A percentile compares a stretch with the other conserved stretches of the same genome.
These are phyloP conservation scores for Trichoderma orchidacearum DNA, from an alignment of 495 filamentous ascomycete species.

Conservation along the genomic window DNA sequence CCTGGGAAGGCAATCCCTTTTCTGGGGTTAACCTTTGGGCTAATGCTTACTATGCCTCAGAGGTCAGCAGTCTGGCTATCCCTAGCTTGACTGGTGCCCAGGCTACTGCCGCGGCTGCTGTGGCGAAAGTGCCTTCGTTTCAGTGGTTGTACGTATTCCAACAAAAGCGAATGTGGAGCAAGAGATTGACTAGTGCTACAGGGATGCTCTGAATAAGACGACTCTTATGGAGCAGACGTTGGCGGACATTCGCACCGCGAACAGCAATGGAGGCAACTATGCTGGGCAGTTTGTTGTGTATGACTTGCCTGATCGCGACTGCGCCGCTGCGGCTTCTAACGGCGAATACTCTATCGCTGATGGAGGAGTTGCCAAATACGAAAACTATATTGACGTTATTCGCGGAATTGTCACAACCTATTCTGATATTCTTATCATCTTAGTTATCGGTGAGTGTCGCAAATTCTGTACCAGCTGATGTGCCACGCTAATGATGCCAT, in stretches of 20 bases:
- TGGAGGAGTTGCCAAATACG: conserved; percentile 50
- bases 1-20: conserved; percentile 28
- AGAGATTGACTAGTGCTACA: conserved; percentile 2
- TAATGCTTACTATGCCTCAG: conserved; percentile 36
- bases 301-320: conserved; percentile 67
- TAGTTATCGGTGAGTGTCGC: conserved; percentile 27
- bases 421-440: conserved; percentile 37
- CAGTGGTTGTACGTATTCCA: conserved; percentile 36
- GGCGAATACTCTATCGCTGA: conserved; percentile 47
- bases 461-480: neutral
- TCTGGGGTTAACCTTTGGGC: conserved; percentile 30
- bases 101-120: conserved; percentile 26
- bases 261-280: conserved; percentile 29
- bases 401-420: conserved; percentile 38
- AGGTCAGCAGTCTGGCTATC: conserved; percentile 28
- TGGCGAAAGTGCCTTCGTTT: conserved; percentile 42
- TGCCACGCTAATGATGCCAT: neutral
- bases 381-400: conserved; percentile 60
- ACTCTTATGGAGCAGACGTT: conserved; percentile 32
- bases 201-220: conserved; percentile 34
- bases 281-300: conserved; percentile 45
- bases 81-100: conserved; percentile 26
- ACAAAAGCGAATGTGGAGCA: neutral
- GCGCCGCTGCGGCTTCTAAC: conserved; percentile 63
- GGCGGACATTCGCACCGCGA: conserved; percentile 31